Evolutionary conservation across 305 asterid genomes (phyloP), one percentile per base, ranked within the genome.

Genomic region (Nicotiana rustica): DNA sequence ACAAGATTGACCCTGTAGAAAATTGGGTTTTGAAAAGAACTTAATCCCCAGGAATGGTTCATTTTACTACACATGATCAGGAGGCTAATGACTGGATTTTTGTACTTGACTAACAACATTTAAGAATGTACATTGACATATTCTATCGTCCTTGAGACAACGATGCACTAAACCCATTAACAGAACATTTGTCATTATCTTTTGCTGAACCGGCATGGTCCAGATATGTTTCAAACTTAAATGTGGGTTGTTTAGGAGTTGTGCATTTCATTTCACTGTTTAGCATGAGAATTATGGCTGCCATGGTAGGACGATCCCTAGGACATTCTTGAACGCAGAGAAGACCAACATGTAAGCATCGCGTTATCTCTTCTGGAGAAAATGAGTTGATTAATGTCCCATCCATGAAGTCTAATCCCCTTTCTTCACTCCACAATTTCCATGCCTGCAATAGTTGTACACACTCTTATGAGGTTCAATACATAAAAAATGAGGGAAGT

Each of bases 261-360:
- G 83, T 55, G 21, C 82, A 78, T 35, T 84, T 82, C 49, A 84
- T 84, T 80, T 84, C 86, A 73, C 78, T 80, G 35, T 47, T 79
- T 0, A 85, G 75, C 80, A 85, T 85, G 47, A 77, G 84, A 55
- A 85, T 60, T n/a, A 85, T 44, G 47, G 36, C 70, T 13, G 79
- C 78, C 56, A 80, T 71, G 2, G 25, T 80, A 2, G 88, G 88
- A 67, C 88, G 69, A 52, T 83, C 78, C 31, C 21, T 29, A 0
- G 82, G 84, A 52, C 29, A 64, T 57, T 85, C 88, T 65, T 85
- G 83, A 31, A 85, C 86, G 15, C 88, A 85, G 57, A 85, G 69
- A n/a, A 83, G 81, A 1, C 82, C 88, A 2, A 85, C 65, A 3
- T 83, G 84, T n/a, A 83, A 35, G 67, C 77, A 82, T 83, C 84